A percentile compares a stretch with the other conserved stretches of the same genome.
These are phyloP conservation scores for Lactifluus echinatus DNA, from an alignment of 768 basidiomycete genomes.

Conservation along the genomic window DNA sequence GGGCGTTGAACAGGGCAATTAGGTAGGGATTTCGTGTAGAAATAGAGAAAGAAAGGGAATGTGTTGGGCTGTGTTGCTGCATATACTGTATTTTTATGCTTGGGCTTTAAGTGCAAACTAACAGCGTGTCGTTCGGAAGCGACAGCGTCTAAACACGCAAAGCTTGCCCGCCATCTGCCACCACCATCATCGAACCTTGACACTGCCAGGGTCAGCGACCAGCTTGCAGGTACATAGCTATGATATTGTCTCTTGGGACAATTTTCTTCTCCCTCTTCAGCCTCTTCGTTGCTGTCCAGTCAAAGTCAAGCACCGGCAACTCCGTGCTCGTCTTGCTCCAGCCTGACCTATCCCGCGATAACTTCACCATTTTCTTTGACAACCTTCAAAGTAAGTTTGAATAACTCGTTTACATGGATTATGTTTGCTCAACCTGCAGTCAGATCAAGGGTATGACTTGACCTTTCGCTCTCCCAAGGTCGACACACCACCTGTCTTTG, in stretches of 20 bases:
- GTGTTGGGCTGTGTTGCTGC: too few species aligned
- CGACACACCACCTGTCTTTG: constrained; percentile 51
- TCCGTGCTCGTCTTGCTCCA: constrained; percentile 84
- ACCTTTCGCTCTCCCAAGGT: constrained; percentile 83
- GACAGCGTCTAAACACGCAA: too few species aligned
- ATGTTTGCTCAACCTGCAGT: background rate
- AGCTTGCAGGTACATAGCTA: constrained; percentile 1
- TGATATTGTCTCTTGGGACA: constrained; percentile 25
- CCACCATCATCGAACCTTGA: background rate
- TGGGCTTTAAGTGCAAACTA: too few species aligned
- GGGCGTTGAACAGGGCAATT: too few species aligned
- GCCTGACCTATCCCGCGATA: constrained; percentile 47
- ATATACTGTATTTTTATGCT: too few species aligned
- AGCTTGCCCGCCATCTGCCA: background rate
- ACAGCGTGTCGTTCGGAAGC: too few species aligned
- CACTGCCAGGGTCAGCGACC: background rate
- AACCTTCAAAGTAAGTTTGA: constrained; percentile 55
- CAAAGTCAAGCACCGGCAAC: constrained; percentile 73
- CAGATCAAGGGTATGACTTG: constrained; percentile 77
- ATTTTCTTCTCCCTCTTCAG: constrained; percentile 26
- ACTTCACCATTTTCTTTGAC: constrained; percentile 78
- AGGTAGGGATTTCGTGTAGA: too few species aligned
- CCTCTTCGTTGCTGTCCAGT: constrained; percentile 27
- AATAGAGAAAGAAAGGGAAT: too few species aligned
- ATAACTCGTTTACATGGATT: background rate